Evolutionary conservation across 2,329 filamentous ascomycete genomes (phyloP).

Genomic region (Leptographium radiaticola): DNA sequence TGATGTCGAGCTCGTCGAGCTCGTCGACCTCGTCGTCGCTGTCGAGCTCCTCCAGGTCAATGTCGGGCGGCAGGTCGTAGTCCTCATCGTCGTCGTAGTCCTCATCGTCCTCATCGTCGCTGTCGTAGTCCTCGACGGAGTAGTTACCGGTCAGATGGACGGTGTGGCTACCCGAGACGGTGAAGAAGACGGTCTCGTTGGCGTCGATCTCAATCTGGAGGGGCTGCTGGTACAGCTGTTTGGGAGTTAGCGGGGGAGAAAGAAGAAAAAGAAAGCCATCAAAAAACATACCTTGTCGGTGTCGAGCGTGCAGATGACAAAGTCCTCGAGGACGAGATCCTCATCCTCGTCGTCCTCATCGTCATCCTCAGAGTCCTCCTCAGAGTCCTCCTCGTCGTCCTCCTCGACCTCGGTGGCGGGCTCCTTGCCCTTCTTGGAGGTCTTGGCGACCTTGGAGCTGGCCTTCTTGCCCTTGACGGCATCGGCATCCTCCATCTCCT

Average conservation of each 20-base stretch:
- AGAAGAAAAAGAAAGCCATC: background rate
- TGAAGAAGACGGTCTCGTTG: conserved; percentile 84
- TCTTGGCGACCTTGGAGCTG: conserved; percentile 2
- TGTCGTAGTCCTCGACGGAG: conserved; percentile 57
- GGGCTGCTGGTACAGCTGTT: conserved; percentile 83
- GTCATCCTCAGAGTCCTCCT: conserved; percentile 28
- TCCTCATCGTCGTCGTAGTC: conserved; percentile 50
- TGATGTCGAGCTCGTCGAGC: conserved; percentile 64
- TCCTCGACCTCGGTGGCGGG: conserved; percentile 9
- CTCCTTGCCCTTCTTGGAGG: conserved; percentile 13
- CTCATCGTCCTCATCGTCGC: conserved; percentile 47
- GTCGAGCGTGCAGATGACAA: conserved; percentile 91
- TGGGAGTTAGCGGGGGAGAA: background rate
- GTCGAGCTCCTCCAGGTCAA: conserved; percentile 63
- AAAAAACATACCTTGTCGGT: conserved; percentile 61
- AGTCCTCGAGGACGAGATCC: conserved; percentile 65
- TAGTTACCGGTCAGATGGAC: conserved; percentile 96
- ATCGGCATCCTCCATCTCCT: conserved; percentile 34
- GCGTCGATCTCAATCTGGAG: conserved; percentile 87
- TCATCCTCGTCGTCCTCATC: conserved; percentile 48
- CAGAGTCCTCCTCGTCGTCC: conserved; percentile 21
- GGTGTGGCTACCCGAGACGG: conserved; percentile 77
- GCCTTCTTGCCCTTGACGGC: conserved; percentile 15
- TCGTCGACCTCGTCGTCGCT: conserved; percentile 61
- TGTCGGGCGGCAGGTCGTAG: conserved; percentile 69